Conservation (phyloP, 2,329 filamentous ascomycete species). For the Phyllosticta ampelicida region DNA sequence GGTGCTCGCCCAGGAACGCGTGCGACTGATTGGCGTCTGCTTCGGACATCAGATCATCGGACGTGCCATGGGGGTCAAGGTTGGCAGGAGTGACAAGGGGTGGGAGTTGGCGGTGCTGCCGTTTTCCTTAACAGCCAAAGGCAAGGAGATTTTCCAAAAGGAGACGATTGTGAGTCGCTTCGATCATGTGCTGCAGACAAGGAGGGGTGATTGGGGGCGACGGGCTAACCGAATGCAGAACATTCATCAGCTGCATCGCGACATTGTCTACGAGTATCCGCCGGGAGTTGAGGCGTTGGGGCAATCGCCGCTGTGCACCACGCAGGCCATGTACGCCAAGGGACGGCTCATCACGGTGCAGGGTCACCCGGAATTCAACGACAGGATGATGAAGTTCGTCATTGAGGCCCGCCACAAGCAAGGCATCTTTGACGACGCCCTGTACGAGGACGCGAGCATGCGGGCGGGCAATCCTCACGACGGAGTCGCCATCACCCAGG, state of each 20-base stretch:
- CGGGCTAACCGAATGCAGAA: conserved; percentile 33
- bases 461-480: conserved; percentile 62
- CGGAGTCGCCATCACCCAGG: conserved; percentile 61
- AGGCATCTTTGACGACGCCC: conserved; percentile 59
- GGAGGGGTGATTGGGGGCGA: background rate
- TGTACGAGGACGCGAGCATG: conserved; percentile 57
- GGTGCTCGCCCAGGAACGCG: conserved; percentile 49
- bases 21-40: conserved; percentile 69
- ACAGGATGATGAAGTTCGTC: conserved; percentile 59
- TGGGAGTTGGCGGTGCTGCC: conserved; percentile 76
- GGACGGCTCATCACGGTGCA: conserved; percentile 63
- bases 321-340: conserved; percentile 70
- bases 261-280: conserved; percentile 59
- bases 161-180: conserved; percentile 51
- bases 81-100: conserved; percentile 55
- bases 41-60: conserved; percentile 83
- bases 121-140: conserved; percentile 56
- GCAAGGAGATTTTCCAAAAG: conserved; percentile 59
- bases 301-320: conserved; percentile 53
- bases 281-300: conserved; percentile 52
- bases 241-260: conserved; percentile 79
- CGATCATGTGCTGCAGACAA: background rate
- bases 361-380: conserved; percentile 76
- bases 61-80: conserved; percentile 56
- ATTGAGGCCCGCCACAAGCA: conserved; percentile 51